Percentiles rank a stretch among this genome's conserved stretches.
These are phyloP conservation scores for Stagonosporopsis chrysanthemi DNA, from an alignment of 2,329 filamentous ascomycete genomes.

Conservation along the genomic window DNA sequence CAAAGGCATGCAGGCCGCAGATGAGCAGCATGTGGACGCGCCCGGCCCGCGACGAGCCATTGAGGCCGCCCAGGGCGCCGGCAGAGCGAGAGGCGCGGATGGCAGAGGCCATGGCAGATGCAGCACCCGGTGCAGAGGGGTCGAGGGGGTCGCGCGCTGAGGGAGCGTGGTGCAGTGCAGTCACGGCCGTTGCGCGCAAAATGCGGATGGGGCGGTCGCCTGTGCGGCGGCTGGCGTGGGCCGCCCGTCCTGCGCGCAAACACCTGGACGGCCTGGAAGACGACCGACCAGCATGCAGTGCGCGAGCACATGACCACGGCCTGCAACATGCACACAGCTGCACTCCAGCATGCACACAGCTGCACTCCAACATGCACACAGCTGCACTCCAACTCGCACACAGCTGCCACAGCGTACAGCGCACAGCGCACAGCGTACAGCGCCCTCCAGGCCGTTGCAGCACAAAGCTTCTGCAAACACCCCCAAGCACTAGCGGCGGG, in stretches of 20 bases:
- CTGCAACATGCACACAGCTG: not conserved
- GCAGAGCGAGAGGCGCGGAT: conserved; percentile 36
- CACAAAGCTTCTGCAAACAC: not conserved
- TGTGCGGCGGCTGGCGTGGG: conserved; percentile 11
- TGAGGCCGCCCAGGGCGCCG: conserved; percentile 25
- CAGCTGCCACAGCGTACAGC: too few species aligned
- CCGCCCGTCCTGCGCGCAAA: too few species aligned
- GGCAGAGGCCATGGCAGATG: conserved; percentile 37
- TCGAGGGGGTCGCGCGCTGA: conserved; percentile 8
- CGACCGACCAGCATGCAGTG: not conserved
- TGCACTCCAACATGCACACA: too few species aligned
- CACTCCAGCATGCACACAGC: too few species aligned
- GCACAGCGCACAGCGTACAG: not conserved
- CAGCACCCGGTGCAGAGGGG: conserved; percentile 23
- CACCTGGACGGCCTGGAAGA: too few species aligned
- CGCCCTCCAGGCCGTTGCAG: not conserved
- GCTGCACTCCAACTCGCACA: too few species aligned
- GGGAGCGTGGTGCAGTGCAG: conserved; percentile 4
- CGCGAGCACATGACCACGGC: not conserved
- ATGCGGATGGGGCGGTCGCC: conserved; percentile 10
- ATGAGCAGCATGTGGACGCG: conserved; percentile 39
- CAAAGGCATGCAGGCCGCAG: conserved; percentile 42
- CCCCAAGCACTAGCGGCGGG: conserved; percentile 6
- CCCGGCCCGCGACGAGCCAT: conserved; percentile 39
- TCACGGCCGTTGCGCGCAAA: conserved; percentile 12